Evolutionary conservation across 495 filamentous ascomycete genomes (phyloP), one percentile per base, ranked within the genome.

Genomic region (Hyphodiscus hymeniophilus): DNA sequence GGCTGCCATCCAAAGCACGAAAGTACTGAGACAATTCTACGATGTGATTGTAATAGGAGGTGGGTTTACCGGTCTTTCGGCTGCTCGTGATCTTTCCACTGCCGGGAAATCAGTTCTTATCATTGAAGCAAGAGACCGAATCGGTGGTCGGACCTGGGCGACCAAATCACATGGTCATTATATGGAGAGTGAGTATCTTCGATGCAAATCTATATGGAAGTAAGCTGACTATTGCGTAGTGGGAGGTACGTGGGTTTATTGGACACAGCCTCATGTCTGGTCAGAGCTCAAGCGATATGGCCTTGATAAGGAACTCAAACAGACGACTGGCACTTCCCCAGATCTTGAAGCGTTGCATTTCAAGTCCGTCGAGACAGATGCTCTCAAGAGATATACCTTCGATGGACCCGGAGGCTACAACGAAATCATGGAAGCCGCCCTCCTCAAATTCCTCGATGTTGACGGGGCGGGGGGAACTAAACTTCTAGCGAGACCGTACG

Each of bases 171-270:
- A 50, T 10, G 60, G 58, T 7, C 48, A 60, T 11, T 42, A 54
- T 10, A 39, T 60, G 21, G 60, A 65, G 42, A 60, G 26, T 28
- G 26, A 28, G 26, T 28, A 28, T 28, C n/a, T n/a, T 28, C 26
- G 10, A 4, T 28, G 26, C 26, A 4, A 4, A 5, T 28, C 26
- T 28, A 28, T 28, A 10, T 28, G 26, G 5, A 28, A 5, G 26
- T 28, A 5, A 4, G 26, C 10, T 28, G 10, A 28, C 10, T 28
- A 10, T 10, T 28, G 10, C 10, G 10, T 28, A 28, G 26, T 66
- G 60, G 62, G 64, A 4, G 62, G 64, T 0, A 63, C 64, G 4
- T 66, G 60, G 60, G 51, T 65, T 2, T 49, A 58, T 31, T 57
- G 57, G 58, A 45, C 42, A 17, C 56, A 59, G 33, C 54, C 55